phyloP scores from a whole-genome alignment of 31 red algal species.

The Odonthalia washingtoniensis region DNA sequence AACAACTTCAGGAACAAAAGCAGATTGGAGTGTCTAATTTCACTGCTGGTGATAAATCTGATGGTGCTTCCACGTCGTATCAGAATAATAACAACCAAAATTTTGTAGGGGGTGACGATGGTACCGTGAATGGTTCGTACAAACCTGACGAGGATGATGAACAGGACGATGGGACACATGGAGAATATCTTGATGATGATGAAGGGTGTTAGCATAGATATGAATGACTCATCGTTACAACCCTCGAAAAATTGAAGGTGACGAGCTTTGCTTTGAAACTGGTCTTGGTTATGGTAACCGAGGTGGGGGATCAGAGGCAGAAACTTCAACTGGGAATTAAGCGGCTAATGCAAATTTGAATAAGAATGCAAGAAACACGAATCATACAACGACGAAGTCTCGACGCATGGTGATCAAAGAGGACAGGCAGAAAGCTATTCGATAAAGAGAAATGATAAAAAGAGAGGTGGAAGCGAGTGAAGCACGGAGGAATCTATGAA shows the following conservation, averaged over 20 bases:
- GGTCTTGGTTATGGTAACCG: slow-evolving; percentile 36
- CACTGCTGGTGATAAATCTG: background rate
- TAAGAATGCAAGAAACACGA: too few species aligned
- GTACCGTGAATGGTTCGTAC: too few species aligned
- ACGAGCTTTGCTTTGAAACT: slow-evolving; percentile 41
- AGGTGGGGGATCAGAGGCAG: too few species aligned
- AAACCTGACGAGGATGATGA: too few species aligned
- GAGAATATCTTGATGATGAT: background rate
- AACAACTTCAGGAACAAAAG: slow-evolving; percentile 79
- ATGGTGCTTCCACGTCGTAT: too few species aligned
- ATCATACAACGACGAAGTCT: slow-evolving; percentile 5
- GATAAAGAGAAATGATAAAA: slow-evolving; percentile 69
- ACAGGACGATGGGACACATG: too few species aligned
- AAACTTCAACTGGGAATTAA: background rate
- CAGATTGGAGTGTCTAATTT: background rate
- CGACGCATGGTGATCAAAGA: slow-evolving; percentile 48
- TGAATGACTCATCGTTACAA: too few species aligned
- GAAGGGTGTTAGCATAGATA: too few species aligned
- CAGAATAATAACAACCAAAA: too few species aligned
- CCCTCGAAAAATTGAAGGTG: slow-evolving; percentile 45
- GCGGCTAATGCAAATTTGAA: too few species aligned
- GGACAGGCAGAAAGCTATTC: slow-evolving; percentile 60
- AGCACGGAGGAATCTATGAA: slow-evolving; percentile 83
- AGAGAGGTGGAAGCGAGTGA: slow-evolving; percentile 89
- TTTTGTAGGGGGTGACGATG: too few species aligned